Evolutionary conservation across 2,329 filamentous ascomycete species (phyloP), one percentile per base, ranked within the genome.

Genomic region (Xylariaceae sp.): DNA sequence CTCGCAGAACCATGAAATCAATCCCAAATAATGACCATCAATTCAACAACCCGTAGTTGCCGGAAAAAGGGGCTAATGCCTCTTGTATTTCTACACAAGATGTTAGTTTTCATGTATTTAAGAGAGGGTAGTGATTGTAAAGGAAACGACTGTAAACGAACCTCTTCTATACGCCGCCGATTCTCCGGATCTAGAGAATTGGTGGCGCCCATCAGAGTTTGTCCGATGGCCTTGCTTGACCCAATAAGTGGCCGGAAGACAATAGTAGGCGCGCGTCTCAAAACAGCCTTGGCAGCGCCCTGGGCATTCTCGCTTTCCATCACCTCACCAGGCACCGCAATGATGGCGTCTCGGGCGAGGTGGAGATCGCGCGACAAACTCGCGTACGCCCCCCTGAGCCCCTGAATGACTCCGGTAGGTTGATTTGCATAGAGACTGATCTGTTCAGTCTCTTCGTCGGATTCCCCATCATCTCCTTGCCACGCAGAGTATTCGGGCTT

Each of bases 381-480:
- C 34, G 86, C 80, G 68, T 92, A 93, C 3, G 92, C 94, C 10
- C 89, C 89, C 2, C 89, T 83, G 13, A 99, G 78, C 2, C 94
- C 94, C 67, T 95, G 90, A 2, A 93, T 81, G 2, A 99, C 89
- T 1, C 90, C 90, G 1, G 94, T 84, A 0, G 95, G 95, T 71
- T 97, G 94, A 67, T 97, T 90, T 0, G 95, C 94, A 70, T 99
- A 99, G 1, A 93, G 83, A 8, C 90, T 95, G 63, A 97, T 90
- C 63, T 89, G 88, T 66, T 90, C 91, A 61, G 81, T 83, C 64
- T 89, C 85, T 58, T 90, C 23, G 23, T 30, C 87, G 13, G 86
- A 81, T 44, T 89, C 87, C 0, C 80, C 74, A 6, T 83, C 82
- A 1, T 84, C 84, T 1, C 85, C 84, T 8, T 88, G 87, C 55